These are phyloP conservation scores for Ramularia collo-cygni DNA, from an alignment of 2,329 filamentous ascomycete species.

Conservation along the genomic window DNA sequence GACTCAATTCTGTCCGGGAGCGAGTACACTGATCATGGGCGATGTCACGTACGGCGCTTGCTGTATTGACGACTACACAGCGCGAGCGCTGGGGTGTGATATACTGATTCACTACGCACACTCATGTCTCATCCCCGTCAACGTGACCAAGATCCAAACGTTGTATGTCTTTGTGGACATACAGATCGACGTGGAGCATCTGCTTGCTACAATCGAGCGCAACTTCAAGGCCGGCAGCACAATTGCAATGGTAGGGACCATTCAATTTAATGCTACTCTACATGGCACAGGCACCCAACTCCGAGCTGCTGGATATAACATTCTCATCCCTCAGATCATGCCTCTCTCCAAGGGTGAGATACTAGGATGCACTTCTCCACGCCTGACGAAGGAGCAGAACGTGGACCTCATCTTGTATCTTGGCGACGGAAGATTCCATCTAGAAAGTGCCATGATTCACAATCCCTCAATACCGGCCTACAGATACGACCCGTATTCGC, in stretches of 20 bases:
- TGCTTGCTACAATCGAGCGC: conserved; percentile 76
- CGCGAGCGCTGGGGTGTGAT: conserved; percentile 86
- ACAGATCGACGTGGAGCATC: conserved; percentile 82
- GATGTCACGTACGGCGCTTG: conserved; percentile 98
- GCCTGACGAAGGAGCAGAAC: conserved; percentile 46
- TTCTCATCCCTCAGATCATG: conserved; percentile 85
- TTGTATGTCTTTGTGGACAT: conserved; percentile 98
- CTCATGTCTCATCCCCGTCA: conserved; percentile 91
- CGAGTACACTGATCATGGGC: conserved; percentile 95
- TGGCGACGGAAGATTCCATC: conserved; percentile 87
- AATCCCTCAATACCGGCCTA: conserved; percentile 88
- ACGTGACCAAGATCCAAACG: conserved; percentile 93
- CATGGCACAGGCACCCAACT: conserved; percentile 74
- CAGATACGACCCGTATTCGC: conserved; percentile 92
- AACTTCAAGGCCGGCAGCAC: conserved; percentile 83
- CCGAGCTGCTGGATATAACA: conserved; percentile 74
- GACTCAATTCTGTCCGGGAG: conserved; percentile 84
- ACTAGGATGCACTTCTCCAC: conserved; percentile 89
- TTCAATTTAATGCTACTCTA: conserved; percentile 96
- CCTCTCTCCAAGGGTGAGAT: conserved; percentile 94
- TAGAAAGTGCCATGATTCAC: conserved; percentile 98
- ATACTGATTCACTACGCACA: conserved; percentile 95
- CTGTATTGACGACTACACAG: conserved; percentile 98
- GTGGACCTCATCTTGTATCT: conserved; percentile 81
- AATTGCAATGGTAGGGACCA: conserved; percentile 89